These are phyloP conservation scores for Aspergillus sojae DNA, from an alignment of 2,329 filamentous ascomycete species.

Conservation along the genomic window DNA sequence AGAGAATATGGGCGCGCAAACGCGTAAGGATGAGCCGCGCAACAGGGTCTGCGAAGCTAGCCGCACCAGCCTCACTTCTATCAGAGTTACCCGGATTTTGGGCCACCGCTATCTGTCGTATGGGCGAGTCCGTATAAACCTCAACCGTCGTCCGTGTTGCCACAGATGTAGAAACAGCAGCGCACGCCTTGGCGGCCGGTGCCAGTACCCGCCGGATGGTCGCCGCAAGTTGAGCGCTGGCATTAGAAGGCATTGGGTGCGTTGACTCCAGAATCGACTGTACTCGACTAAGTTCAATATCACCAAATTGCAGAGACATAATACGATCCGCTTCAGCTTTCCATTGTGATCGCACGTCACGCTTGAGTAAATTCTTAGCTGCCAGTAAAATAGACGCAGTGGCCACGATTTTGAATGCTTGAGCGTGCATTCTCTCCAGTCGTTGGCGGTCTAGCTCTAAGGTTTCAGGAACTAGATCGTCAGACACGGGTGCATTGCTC, in stretches of 20 bases:
- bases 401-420: conserved; percentile 60
- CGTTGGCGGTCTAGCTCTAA: conserved; percentile 59
- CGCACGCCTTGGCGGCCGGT: conserved; percentile 52
- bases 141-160: conserved; percentile 30
- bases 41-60: conserved; percentile 61
- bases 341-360: conserved; percentile 66
- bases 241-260: conserved; percentile 51
- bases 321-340: conserved; percentile 63
- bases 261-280: conserved; percentile 52
- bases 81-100: conserved; percentile 32
- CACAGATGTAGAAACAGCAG: conserved; percentile 24
- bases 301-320: conserved; percentile 52
- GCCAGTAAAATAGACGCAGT: conserved; percentile 65
- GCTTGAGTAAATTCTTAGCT: conserved; percentile 67
- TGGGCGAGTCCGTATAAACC: conserved; percentile 31
- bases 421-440: conserved; percentile 55
- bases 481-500: conserved; percentile 54
- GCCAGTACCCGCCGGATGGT: conserved; percentile 57
- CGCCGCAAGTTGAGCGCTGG: conserved; percentile 47
- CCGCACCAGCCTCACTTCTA: conserved; percentile 23
- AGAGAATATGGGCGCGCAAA: conserved; percentile 57
- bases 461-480: conserved; percentile 62
- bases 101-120: conserved; percentile 56
- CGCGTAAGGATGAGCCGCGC: conserved; percentile 63
- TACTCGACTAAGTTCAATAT: conserved; percentile 44